Evolutionary conservation across 2,329 filamentous ascomycete species (phyloP).

Genomic region (Pseudopithomyces maydicus): DNA sequence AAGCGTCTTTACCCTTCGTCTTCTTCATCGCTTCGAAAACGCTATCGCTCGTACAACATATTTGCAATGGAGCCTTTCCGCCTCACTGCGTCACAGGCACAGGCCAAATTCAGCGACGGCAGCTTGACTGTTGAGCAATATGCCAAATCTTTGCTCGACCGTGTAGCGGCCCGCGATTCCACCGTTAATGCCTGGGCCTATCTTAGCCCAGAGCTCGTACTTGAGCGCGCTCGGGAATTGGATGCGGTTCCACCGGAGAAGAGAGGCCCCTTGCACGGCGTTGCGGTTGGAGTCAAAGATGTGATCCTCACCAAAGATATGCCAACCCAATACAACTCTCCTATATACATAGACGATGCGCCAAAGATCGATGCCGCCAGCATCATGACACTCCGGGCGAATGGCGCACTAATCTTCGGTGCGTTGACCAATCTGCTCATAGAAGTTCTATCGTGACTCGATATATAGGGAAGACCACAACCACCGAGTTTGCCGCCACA

Average conservation of each 20-base stretch:
- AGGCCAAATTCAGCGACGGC: conserved; percentile 27
- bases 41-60: background rate
- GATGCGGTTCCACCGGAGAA: conserved; percentile 55
- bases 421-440: background rate
- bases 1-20: background rate
- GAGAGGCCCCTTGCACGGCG: conserved; percentile 62
- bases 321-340: conserved; percentile 62
- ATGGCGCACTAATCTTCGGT: conserved; percentile 62
- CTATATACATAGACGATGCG: conserved; percentile 55
- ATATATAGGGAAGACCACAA: conserved; percentile 56
- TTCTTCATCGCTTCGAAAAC: background rate
- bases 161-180: conserved; percentile 31
- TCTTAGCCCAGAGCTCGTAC: conserved; percentile 45
- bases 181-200: conserved; percentile 38
- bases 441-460: too few species aligned
- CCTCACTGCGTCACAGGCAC: conserved; percentile 30
- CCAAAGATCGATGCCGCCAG: conserved; percentile 59
- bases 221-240: conserved; percentile 56
- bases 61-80: conserved; percentile 20
- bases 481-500: conserved; percentile 68
- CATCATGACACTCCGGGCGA: conserved; percentile 58
- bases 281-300: conserved; percentile 66
- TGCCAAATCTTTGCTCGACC: conserved; percentile 32
- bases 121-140: conserved; percentile 34
- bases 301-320: conserved; percentile 62